A percentile compares a stretch with the other conserved stretches of the same genome.
Conservation (phyloP, 192 early-diverging fungal species). For the Podila clonocystis region DNA sequence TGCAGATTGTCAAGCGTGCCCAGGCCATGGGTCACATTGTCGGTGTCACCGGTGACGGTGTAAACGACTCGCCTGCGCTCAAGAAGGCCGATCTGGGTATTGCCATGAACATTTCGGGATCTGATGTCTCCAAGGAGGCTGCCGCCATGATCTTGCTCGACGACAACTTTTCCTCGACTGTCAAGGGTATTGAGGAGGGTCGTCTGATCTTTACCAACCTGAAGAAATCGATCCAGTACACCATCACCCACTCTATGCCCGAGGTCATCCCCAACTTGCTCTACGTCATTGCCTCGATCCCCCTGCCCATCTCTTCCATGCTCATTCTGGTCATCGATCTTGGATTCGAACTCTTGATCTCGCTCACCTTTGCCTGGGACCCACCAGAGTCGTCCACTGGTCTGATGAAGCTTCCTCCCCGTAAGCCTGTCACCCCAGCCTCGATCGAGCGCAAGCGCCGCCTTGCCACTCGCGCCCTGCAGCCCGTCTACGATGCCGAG, state of each 20-base stretch:
- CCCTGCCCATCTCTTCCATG: constrained; percentile 82
- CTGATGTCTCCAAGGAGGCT: constrained; percentile 96
- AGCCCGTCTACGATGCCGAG: constrained; percentile 57
- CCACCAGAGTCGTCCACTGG: constrained; percentile 76
- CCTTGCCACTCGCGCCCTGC: constrained; percentile 57
- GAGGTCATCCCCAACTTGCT: constrained; percentile 89
- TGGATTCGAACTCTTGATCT: constrained; percentile 91
- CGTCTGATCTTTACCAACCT: constrained; percentile 96
- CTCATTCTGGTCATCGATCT: constrained; percentile 93
- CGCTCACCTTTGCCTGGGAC: constrained; percentile 94
- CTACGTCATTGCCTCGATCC: constrained; percentile 88
- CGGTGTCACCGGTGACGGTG: constrained; percentile 97
- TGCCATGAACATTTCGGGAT: constrained; percentile 95
- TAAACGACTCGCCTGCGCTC: constrained; percentile 95
- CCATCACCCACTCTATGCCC: constrained; percentile 90
- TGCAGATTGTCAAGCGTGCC: constrained; percentile 94
- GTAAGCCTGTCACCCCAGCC: constrained; percentile 85
- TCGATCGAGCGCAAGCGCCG: constrained; percentile 79
- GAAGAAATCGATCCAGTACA: constrained; percentile 95
- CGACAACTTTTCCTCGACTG: constrained; percentile 97
- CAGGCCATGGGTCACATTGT: constrained; percentile 95
- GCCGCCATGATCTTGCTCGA: constrained; percentile 98
- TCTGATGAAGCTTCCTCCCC: constrained; percentile 91
- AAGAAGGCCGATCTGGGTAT: constrained; percentile 98
- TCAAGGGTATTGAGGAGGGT: constrained; percentile 94